Evolutionary conservation across 306 rosid species (phyloP).

Genomic region (Prunus mongolica): DNA sequence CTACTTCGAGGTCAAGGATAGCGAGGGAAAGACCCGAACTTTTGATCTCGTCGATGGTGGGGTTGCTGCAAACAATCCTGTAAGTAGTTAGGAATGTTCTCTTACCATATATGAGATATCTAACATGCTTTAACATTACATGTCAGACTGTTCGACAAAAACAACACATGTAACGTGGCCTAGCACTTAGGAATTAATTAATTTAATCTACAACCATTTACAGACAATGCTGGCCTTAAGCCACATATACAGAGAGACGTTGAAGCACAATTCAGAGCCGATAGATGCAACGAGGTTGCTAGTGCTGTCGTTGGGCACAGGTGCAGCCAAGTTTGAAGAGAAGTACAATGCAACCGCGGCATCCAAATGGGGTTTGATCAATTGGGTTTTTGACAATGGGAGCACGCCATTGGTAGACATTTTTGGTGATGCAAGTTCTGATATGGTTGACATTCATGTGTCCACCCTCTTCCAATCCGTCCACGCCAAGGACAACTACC

Average conservation of each 20-base stretch:
- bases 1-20: slow-evolving; percentile 25
- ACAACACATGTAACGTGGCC: too few relatives aligned
- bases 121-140: neutral
- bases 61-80: slow-evolving; percentile 47
- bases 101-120: neutral
- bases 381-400: slow-evolving; percentile 33
- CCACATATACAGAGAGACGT: slow-evolving; percentile 21
- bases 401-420: slow-evolving; percentile 28
- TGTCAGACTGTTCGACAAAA: neutral
- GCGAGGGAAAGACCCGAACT: slow-evolving; percentile 12
- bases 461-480: slow-evolving; percentile 35
- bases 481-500: slow-evolving; percentile 22
- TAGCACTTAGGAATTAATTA: neutral
- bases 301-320: slow-evolving; percentile 44
- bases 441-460: slow-evolving; percentile 41
- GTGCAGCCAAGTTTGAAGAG: slow-evolving; percentile 25
- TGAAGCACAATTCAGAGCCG: slow-evolving; percentile 14
- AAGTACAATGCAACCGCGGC: slow-evolving; percentile 30
- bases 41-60: slow-evolving; percentile 44
- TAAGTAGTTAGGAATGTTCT: neutral
- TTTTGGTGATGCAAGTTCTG: slow-evolving; percentile 33
- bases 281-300: slow-evolving; percentile 28
- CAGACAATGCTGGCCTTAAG: slow-evolving; percentile 43
- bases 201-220: neutral
- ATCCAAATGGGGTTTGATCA: slow-evolving; percentile 34